A percentile compares a stretch with the other conserved stretches of the same genome.
Evolutionary conservation across 768 basidiomycete genomes (phyloP).

Genomic region (Dioszegia aurantiaca): DNA sequence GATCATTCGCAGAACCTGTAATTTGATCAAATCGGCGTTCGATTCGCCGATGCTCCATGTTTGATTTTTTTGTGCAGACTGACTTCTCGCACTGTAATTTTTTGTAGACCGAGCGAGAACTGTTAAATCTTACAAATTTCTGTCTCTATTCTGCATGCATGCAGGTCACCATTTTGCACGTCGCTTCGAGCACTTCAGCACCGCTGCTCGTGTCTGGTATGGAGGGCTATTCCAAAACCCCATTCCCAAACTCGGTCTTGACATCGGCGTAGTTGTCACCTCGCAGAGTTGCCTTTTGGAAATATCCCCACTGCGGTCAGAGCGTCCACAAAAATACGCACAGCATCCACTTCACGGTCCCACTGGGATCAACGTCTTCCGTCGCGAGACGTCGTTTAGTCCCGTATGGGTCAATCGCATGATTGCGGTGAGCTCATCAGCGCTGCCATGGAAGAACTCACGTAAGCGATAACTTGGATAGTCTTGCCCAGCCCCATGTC

Average conservation of each 20-base stretch:
- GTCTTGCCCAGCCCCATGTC: constrained; percentile 98
- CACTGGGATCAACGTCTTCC: constrained; percentile 67
- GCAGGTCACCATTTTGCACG: too few species aligned
- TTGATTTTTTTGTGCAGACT: too few species aligned
- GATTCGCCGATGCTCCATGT: constrained; percentile 6
- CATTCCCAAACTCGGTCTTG: constrained; percentile 70
- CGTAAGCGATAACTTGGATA: constrained; percentile 63
- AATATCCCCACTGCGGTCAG: constrained; percentile 78
- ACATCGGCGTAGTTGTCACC: constrained; percentile 60
- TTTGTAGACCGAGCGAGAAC: too few species aligned
- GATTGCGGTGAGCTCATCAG: constrained; percentile 82
- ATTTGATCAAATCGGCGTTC: constrained; percentile 2
- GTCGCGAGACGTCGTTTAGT: constrained; percentile 66
- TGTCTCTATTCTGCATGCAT: too few species aligned
- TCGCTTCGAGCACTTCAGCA: too few species aligned
- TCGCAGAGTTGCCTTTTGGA: constrained; percentile 74
- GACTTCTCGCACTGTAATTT: too few species aligned
- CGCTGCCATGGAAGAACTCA: constrained; percentile 16
- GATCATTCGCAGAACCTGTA: background rate
- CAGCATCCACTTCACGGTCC: constrained; percentile 81
- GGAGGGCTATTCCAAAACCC: constrained; percentile 83
- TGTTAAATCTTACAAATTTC: too few species aligned
- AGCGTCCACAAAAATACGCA: constrained; percentile 49
- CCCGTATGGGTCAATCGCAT: constrained; percentile 74
- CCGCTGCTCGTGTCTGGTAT: too few species aligned